Evolutionary conservation across 257 asterid species (phyloP).

Genomic region (Cinchona pubescens): DNA sequence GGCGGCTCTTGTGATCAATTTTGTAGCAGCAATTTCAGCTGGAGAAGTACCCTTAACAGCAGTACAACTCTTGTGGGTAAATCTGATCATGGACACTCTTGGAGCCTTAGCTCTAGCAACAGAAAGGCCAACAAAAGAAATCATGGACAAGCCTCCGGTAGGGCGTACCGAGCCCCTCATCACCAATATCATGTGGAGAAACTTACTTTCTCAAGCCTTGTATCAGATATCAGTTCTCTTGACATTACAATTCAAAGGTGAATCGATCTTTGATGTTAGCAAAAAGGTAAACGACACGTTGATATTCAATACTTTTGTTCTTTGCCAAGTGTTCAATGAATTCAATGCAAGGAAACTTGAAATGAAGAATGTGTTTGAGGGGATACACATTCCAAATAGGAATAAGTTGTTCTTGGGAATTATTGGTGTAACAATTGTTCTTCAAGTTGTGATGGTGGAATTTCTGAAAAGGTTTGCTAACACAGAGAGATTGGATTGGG

Average conservation of each 20-base stretch:
- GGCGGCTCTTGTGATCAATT: conserved; percentile 51
- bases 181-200: conserved; percentile 53
- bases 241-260: conserved; percentile 38
- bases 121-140: conserved; percentile 44
- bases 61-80: conserved; percentile 55
- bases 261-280: conserved; percentile 26
- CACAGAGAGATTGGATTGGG: conserved; percentile 56
- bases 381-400: conserved; percentile 38
- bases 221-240: conserved; percentile 38
- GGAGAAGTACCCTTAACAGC: conserved; percentile 68
- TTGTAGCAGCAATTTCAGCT: conserved; percentile 57
- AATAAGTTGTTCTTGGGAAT: conserved; percentile 58
- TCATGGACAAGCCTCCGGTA: conserved; percentile 42
- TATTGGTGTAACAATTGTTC: conserved; percentile 41
- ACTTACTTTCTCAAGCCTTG: conserved; percentile 40
- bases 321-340: conserved; percentile 61
- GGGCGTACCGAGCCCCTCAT: conserved; percentile 43
- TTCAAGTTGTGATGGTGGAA: conserved; percentile 69
- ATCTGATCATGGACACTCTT: conserved; percentile 47
- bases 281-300: conserved; percentile 45
- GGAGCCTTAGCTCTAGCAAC: conserved; percentile 54
- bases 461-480: conserved; percentile 54
- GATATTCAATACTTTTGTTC: conserved; percentile 55
- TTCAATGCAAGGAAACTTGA: conserved; percentile 59
- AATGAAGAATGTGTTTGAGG: conserved; percentile 56